These are phyloP conservation scores for Tolypocladium ophioglossoides DNA, from an alignment of 2,329 filamentous ascomycete genomes.

Conservation along the genomic window DNA sequence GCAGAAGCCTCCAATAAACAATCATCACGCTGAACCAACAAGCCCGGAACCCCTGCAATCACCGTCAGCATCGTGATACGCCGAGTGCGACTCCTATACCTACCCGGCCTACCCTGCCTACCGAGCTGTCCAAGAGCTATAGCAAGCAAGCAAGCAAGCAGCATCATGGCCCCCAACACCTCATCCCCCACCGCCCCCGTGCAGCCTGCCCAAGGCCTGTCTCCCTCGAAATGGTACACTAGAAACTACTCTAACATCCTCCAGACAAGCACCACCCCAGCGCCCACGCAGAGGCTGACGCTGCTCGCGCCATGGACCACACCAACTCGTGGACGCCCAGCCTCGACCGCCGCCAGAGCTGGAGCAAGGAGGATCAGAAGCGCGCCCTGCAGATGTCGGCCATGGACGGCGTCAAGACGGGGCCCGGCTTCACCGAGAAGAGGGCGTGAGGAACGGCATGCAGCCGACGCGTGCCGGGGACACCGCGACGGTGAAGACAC, in stretches of 20 bases:
- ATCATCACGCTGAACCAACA: not conserved
- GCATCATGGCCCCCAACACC: not conserved
- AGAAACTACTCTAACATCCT: not conserved
- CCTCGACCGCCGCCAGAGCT: conserved; percentile 38
- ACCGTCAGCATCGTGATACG: not conserved
- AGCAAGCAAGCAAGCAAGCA: not conserved
- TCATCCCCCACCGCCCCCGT: not conserved
- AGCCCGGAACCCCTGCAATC: not conserved
- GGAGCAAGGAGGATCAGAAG: conserved; percentile 42
- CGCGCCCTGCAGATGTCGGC: conserved; percentile 37
- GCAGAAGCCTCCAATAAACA: not conserved
- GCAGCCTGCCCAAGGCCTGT: not conserved
- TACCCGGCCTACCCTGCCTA: too few relatives aligned
- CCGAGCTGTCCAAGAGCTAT: too few relatives aligned
- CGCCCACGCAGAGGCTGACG: conserved; percentile 9
- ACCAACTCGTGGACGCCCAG: conserved; percentile 35
- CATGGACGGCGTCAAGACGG: conserved; percentile 23
- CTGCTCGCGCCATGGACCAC: conserved; percentile 21
- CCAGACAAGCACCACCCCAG: not conserved
- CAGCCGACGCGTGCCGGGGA: too few relatives aligned
- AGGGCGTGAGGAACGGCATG: not conserved
- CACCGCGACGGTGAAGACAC: too few relatives aligned
- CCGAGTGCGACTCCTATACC: not conserved
- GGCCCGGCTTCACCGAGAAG: conserved; percentile 32
- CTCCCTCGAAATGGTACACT: too few relatives aligned